Evolutionary conservation across 176 grass and related monocot species (phyloP), one percentile per base, ranked within the genome.

Genomic region (Carex parvula): DNA sequence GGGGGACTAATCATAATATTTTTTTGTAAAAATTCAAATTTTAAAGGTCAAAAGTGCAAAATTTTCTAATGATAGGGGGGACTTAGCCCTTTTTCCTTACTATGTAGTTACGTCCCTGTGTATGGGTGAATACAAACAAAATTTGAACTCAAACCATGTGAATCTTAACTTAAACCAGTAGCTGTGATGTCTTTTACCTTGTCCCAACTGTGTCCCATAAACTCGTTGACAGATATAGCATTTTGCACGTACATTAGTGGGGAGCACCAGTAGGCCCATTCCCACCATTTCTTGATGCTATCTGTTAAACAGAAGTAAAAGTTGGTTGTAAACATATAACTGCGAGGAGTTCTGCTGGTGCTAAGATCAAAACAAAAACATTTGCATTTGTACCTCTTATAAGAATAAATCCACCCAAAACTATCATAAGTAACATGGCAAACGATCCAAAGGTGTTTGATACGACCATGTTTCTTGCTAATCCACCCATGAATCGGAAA

Each of bases 221-320:
- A 89, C 46, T 98, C 95, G 54, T 98, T 98, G 7, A 89, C 86
- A 64, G 95, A 83, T 22, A 98, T 84, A 42, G 87, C 89, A 84
- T 95, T 98, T 85, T 98, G 95, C 5, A 89, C 79, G 8, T 95
- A 98, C 91, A 86, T 95, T 60, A 98, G 20, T 53, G 95, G 95
- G 17, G 95, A 93, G 83, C 91, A 85, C 95, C 95, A 98, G 84
- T 95, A 98, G 10, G 91, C 96, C 96, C 96, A 98, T 20, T 89
- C 93, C 96, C 96, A 98, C 96, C 96, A 97, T 89, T 93, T 95
- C 83, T 93, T 95, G 39, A 98, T 84, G 41, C 91, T 69, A 0
- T 95, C 96, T 98, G 85, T 53, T 59, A 70, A 78, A 13, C 2
- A 84, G 18, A 85, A 44, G 69, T 21, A 63, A 61, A 80, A 66